Evolutionary conservation across 2,329 filamentous ascomycete genomes (phyloP).

Genomic region (Ceratocystis alfenasii): DNA sequence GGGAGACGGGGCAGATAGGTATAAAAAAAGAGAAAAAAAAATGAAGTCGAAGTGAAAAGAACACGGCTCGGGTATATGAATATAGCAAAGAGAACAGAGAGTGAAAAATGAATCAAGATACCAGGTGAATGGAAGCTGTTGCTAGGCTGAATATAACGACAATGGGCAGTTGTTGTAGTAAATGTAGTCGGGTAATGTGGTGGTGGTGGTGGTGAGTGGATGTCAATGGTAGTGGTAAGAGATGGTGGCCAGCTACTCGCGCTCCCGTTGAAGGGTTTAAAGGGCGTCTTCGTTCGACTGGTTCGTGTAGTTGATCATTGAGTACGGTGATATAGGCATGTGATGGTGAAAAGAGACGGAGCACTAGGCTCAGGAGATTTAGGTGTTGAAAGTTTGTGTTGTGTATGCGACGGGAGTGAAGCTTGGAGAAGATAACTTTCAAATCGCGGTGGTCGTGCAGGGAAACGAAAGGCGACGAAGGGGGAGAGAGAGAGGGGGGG

Average conservation of each 20-base stretch:
- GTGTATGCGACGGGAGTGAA: background rate
- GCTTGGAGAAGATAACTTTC: conserved; percentile 1
- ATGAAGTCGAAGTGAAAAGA: background rate
- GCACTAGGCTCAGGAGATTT: conserved; percentile 34
- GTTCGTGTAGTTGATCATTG: conserved; percentile 43
- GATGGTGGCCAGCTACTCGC: conserved; percentile 35
- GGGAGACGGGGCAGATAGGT: too few relatives aligned
- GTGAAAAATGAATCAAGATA: conserved; percentile 5
- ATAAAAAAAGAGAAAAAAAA: background rate
- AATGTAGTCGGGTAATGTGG: background rate
- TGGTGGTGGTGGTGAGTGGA: background rate
- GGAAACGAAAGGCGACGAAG: background rate
- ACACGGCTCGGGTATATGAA: conserved; percentile 10
- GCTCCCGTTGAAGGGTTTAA: conserved; percentile 55
- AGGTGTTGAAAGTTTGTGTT: conserved; percentile 23
- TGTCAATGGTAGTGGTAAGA: background rate
- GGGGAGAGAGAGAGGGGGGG: background rate
- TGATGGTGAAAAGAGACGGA: conserved; percentile 30
- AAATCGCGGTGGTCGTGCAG: conserved; percentile 4
- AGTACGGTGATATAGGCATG: conserved; percentile 22
- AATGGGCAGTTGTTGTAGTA: background rate
- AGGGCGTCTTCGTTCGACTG: conserved; percentile 51
- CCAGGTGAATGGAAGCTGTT: background rate
- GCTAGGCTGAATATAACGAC: background rate
- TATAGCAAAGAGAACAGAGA: background rate